phyloP scores from a whole-genome alignment of 768 basidiomycete species.

The Rhodotorula toruloides region DNA sequence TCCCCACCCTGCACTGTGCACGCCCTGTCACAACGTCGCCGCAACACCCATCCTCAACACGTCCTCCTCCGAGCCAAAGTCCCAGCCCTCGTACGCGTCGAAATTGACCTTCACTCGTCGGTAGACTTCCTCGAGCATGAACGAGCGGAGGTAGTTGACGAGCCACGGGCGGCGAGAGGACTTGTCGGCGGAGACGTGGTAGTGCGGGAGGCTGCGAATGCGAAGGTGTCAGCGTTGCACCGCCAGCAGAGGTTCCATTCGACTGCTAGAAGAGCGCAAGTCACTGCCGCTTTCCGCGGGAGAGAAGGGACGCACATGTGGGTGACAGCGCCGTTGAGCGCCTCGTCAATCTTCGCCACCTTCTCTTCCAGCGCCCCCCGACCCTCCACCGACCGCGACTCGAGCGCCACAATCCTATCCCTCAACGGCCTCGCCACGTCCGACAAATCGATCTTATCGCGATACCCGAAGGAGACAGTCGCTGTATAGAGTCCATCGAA shows the following conservation, averaged over 20 bases:
- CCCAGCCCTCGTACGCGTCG: constrained; percentile 18
- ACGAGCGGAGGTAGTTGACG: constrained; percentile 49
- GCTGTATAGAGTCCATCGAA: constrained; percentile 50
- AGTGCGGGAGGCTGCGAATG: constrained; percentile 55
- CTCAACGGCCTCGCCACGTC: constrained; percentile 48
- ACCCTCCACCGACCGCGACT: constrained; percentile 48
- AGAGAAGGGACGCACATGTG: constrained; percentile 55
- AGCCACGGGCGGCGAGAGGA: constrained; percentile 28
- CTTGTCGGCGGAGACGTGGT: constrained; percentile 53
- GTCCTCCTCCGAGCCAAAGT: constrained; percentile 22
- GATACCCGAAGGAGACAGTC: constrained; percentile 53
- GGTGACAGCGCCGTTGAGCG: constrained; percentile 50
- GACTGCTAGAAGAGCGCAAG: not conserved
- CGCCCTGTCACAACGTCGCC: constrained; percentile 1
- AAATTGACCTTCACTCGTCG: constrained; percentile 50
- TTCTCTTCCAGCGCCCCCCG: constrained; percentile 45
- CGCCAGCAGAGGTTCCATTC: not conserved
- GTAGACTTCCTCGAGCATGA: constrained; percentile 63
- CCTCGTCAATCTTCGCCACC: constrained; percentile 51
- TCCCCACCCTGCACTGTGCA: too few relatives aligned
- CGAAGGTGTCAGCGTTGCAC: not conserved
- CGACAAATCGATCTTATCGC: constrained; percentile 56
- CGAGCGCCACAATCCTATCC: constrained; percentile 54
- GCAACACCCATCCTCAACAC: constrained; percentile 14
- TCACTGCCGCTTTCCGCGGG: too few relatives aligned